A percentile compares a stretch with the other conserved stretches of the same genome.
phyloP scores from a whole-genome alignment of 1,139 yeast species.

The Candida gigantensis region DNA sequence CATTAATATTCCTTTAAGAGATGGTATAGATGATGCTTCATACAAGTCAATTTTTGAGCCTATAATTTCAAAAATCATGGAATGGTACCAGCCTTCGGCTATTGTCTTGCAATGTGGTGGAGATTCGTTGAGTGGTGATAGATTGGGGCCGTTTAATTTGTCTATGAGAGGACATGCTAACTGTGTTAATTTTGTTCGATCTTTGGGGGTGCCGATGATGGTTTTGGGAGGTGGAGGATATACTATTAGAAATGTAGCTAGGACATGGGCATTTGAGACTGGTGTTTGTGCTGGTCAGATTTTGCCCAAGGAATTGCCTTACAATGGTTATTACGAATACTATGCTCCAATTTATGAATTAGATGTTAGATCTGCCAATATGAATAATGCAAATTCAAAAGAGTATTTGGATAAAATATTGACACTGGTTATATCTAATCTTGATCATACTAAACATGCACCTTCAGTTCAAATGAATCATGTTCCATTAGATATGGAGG shows the following conservation, averaged over 20 bases:
- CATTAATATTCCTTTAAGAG: slow-evolving; percentile 87
- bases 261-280: slow-evolving; percentile 95
- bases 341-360: slow-evolving; percentile 94
- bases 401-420: slow-evolving; percentile 87
- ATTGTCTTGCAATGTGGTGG: slow-evolving; percentile 98
- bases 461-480: slow-evolving; percentile 94
- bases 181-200: slow-evolving; percentile 82
- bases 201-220: slow-evolving; percentile 85
- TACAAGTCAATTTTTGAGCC: slow-evolving; percentile 90
- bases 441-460: slow-evolving; percentile 89
- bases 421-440: slow-evolving; percentile 71
- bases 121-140: slow-evolving; percentile 90
- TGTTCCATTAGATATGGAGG: slow-evolving; percentile 84
- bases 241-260: slow-evolving; percentile 95
- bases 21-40: slow-evolving; percentile 94
- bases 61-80: slow-evolving; percentile 76
- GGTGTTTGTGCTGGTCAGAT: slow-evolving; percentile 81
- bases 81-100: slow-evolving; percentile 91
- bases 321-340: slow-evolving; percentile 95
- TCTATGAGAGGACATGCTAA: slow-evolving; percentile 94
- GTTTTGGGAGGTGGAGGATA: slow-evolving; percentile 99
- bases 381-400: slow-evolving; percentile 94
- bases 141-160: slow-evolving; percentile 89
- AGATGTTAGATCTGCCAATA: slow-evolving; percentile 93
- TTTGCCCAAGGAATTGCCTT: slow-evolving; percentile 83